Evolutionary conservation across 2,329 filamentous ascomycete genomes (phyloP), one percentile per base, ranked within the genome.

Genomic region (Beauveria brongniartii): DNA sequence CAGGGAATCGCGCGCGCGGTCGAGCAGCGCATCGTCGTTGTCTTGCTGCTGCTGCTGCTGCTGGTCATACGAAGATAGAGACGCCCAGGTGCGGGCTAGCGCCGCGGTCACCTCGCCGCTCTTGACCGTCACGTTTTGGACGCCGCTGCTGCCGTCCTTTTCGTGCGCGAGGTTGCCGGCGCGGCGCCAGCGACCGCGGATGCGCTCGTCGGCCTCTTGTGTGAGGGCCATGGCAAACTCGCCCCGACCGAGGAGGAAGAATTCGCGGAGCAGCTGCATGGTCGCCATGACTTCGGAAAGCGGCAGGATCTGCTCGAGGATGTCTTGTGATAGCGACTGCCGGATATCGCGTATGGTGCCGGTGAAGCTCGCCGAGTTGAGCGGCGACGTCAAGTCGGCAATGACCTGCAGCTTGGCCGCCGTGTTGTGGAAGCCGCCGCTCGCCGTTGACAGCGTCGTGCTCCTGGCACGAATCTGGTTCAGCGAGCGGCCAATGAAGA

Each of bases 201-300:
- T 82, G 66, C 86, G 88, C 59, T 88, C 84, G 66, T 97, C 91
- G 1, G 93, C 91, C 74, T 97, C 90, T 41, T 88, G 84, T 1
- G 95, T 91, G 28, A 99, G 75, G 0, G 89, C 88, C 74, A 94
- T 86, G 22, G 92, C 91, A 71, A 99, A 99, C 71, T 97, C 94
- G 57, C 93, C 93, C 40, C 91, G 84, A 1, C 89, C 88, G 0
- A 99, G 80, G 2, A 99, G 81, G 66, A 97, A 91, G 74, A 96
- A 97, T 61, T 94, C 87, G 53, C 92, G 83, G 1, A 97, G 79
- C 9, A 97, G 79, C 30, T 85, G 84, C 16, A 97, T 77, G 55
- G 90, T 85, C 65, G 94, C 88, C 6, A 91, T 77, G 4, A 96
- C 91, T 67, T 85, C 89, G 12, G 83, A 80, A 6, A 92, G 77